phyloP scores from a whole-genome alignment of 1,284 basidiomycete genomes.

The Trichosporon sp. region DNA sequence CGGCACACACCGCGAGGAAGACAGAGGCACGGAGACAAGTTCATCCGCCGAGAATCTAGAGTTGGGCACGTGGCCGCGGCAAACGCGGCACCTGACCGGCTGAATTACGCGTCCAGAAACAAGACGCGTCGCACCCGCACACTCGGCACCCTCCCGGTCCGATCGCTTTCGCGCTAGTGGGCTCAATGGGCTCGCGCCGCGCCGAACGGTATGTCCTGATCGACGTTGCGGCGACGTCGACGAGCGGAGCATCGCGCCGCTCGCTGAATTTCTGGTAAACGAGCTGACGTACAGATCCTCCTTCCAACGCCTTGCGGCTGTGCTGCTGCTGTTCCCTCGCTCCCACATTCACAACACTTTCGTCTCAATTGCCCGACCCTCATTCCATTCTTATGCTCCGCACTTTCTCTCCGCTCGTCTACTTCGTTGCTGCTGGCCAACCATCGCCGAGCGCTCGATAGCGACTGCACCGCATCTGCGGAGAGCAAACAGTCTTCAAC shows the following conservation, averaged over 20 bases:
- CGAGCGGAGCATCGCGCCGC: neutral
- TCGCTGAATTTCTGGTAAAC: neutral
- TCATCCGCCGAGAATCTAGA: neutral
- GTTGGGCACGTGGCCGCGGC: conserved; percentile 2
- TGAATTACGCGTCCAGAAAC: neutral
- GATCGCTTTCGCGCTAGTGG: neutral
- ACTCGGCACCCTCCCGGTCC: no score
- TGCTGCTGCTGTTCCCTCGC: neutral
- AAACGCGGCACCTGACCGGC: neutral
- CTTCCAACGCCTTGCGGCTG: neutral
- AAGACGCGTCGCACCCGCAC: neutral
- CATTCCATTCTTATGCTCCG: neutral
- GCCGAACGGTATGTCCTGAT: conserved; percentile 4
- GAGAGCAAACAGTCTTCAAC: neutral
- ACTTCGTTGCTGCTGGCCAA: neutral
- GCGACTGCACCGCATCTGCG: neutral
- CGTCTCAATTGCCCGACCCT: neutral
- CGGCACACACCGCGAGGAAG: no score
- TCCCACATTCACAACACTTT: neutral
- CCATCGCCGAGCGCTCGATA: neutral
- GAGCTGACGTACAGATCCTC: neutral
- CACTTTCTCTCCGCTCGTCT: neutral
- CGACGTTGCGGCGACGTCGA: neutral
- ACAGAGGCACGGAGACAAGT: neutral
- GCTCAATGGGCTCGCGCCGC: neutral